A percentile compares a stretch with the other conserved stretches of the same genome.
phyloP scores from a whole-genome alignment of 192 early-diverging fungal genomes.

The Coemansia sp. region DNA sequence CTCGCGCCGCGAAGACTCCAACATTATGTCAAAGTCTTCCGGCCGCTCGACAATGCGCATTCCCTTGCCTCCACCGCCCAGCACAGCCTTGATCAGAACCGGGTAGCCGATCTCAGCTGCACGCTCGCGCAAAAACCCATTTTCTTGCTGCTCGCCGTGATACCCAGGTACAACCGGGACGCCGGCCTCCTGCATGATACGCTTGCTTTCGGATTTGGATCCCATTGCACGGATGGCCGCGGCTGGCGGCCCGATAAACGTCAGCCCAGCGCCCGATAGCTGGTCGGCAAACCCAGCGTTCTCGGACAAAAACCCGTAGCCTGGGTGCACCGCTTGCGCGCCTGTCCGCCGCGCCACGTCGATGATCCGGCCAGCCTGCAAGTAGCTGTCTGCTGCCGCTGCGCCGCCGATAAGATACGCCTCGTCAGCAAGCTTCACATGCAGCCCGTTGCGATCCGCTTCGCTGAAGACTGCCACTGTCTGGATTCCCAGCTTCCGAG shows the following conservation, averaged over 20 bases:
- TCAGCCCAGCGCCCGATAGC: conserved; percentile 64
- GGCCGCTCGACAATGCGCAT: conserved; percentile 87
- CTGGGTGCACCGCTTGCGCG: conserved; percentile 94
- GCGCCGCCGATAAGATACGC: conserved; percentile 89
- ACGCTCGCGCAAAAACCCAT: conserved; percentile 68
- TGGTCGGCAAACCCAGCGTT: conserved; percentile 86
- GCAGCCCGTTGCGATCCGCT: conserved; percentile 83
- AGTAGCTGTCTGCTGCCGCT: conserved; percentile 77
- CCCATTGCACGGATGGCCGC: conserved; percentile 91
- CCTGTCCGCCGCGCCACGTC: conserved; percentile 72
- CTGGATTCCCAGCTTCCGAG: conserved; percentile 88
- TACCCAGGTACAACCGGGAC: conserved; percentile 95
- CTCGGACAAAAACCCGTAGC: conserved; percentile 96
- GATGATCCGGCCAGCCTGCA: conserved; percentile 79
- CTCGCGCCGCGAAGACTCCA: conserved; percentile 83
- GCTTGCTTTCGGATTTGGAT: conserved; percentile 90
- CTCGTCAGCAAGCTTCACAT: conserved; percentile 91
- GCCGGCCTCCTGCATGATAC: conserved; percentile 85
- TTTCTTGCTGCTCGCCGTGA: conserved; percentile 85
- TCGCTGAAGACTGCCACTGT: conserved; percentile 93
- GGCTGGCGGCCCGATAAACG: conserved; percentile 90
- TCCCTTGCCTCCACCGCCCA: conserved; percentile 97
- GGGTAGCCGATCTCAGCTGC: conserved; percentile 89
- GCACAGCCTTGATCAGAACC: conserved; percentile 96
- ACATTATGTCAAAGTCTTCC: conserved; percentile 82